Percentiles rank a stretch among this genome's conserved stretches.
Evolutionary conservation across 148 eudicot species (phyloP).

Genomic region (Selenicereus undatus): DNA sequence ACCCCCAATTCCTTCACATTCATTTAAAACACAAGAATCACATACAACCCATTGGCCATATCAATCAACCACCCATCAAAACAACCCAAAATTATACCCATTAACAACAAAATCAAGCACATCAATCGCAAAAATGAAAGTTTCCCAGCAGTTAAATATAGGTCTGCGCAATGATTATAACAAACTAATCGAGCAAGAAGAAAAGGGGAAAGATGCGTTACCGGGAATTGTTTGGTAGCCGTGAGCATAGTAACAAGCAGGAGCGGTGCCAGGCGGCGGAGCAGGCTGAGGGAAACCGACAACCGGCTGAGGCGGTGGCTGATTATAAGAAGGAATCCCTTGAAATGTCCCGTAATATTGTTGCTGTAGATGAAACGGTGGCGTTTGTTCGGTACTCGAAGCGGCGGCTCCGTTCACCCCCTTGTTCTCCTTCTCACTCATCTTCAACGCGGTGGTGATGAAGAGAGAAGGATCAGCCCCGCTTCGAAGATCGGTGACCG

Average conservation of each 20-base stretch:
- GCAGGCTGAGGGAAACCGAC: conserved; percentile 65
- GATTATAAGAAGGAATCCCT: conserved; percentile 55
- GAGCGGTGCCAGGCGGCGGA: conserved; percentile 36
- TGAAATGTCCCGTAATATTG: conserved; percentile 76
- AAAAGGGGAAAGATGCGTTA: conserved; percentile 14
- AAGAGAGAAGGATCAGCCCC: background rate
- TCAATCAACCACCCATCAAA: background rate
- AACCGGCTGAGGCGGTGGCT: conserved; percentile 47
- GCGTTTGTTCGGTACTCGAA: background rate
- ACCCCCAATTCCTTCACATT: too few species aligned
- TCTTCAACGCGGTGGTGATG: background rate
- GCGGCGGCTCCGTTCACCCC: conserved; percentile 18
- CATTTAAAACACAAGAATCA: too few species aligned
- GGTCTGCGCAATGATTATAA: background rate
- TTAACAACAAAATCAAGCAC: background rate
- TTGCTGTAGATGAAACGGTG: conserved; percentile 14
- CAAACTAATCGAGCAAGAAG: background rate
- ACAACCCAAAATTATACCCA: background rate
- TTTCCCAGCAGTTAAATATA: background rate
- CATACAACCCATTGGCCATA: too few species aligned
- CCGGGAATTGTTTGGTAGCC: conserved; percentile 75
- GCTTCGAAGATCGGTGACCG: background rate
- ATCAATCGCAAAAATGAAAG: background rate
- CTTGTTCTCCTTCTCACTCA: conserved; percentile 20
- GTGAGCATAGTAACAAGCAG: conserved; percentile 41